Evolutionary conservation across 306 rosid genomes (phyloP), one percentile per base, ranked within the genome.

Genomic region (Inga laurina): DNA sequence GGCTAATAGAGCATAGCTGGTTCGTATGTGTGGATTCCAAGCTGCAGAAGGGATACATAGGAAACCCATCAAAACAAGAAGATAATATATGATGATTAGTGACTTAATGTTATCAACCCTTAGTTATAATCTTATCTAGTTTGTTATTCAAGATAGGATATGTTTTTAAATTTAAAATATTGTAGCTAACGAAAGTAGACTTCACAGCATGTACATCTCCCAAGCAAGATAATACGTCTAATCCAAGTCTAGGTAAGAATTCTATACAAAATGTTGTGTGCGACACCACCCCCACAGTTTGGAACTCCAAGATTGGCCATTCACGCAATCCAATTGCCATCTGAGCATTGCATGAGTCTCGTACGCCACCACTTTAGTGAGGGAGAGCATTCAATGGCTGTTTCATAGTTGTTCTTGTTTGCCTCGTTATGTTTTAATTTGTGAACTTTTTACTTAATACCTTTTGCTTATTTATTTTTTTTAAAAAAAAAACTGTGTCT

Each of bases 1-100:
- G 92, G 90, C 98, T 96, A 86, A 96, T 96, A 87, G 99, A 93
- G 90, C 99, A 96, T 84, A 96, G 84, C 91, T 91, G 92, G 86
- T 96, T 92, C 67, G 99, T 93, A 71, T 93, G 92, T 49, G 82
- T 87, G 74, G 99, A 93, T 87, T 88, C 89, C 73, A 85, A 90
- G 91, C 99, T 96, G 94, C 79, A 79, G 35, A 76, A 82, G 69
- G 84, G 46, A 82, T 65, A 49, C 74, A 75, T 39, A 80, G 46
- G 70, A 79, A 54, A 85, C 79, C 76, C 82, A 74, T 76, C 39
- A 62, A 82, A 59, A 74, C 77, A 46, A 32, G 62, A 37, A 64
- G 67, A 87, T 39, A 79, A 71, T 48, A 76, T 61, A 70, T 41
- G 57, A 24, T 77, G 72, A 65, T 41, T 76, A 39, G 66, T 66